Evolutionary conservation across 768 basidiomycete genomes (phyloP).

Genomic region (Agaricus bisporus): DNA sequence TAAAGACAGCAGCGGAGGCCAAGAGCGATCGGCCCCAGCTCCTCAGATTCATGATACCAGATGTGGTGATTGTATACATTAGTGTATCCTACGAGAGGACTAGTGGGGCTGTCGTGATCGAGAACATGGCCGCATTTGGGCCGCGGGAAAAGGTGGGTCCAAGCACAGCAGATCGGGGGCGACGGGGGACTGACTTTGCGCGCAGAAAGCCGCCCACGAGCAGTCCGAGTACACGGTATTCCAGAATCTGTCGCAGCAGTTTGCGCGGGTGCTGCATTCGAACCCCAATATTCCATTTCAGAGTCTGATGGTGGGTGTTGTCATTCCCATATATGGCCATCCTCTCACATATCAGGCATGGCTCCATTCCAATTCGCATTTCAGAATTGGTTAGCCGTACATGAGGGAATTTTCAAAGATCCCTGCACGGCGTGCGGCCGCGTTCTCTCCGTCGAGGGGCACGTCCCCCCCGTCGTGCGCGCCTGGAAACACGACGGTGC

Average conservation of each 20-base stretch:
- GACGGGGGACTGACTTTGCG: not conserved
- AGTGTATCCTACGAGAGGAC: slow-evolving; percentile 22
- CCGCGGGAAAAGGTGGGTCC: slow-evolving; percentile 60
- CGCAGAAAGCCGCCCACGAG: slow-evolving; percentile 60
- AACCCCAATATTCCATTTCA: slow-evolving; percentile 9
- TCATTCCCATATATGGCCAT: not conserved
- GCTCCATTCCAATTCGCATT: not conserved
- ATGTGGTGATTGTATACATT: slow-evolving; percentile 67
- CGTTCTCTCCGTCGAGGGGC: slow-evolving; percentile 63
- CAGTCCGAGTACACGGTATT: slow-evolving; percentile 64
- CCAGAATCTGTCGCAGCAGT: slow-evolving; percentile 60
- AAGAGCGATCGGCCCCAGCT: slow-evolving; percentile 28
- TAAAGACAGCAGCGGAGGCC: slow-evolving; percentile 21
- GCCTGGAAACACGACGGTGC: slow-evolving; percentile 36
- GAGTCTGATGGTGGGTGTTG: slow-evolving; percentile 5
- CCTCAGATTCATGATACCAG: slow-evolving; percentile 55
- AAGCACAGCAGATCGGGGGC: not conserved
- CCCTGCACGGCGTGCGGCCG: slow-evolving; percentile 57
- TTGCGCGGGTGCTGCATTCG: slow-evolving; percentile 52
- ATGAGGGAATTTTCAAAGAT: slow-evolving; percentile 56
- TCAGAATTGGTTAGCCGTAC: slow-evolving; percentile 49
- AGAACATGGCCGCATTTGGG: slow-evolving; percentile 65
- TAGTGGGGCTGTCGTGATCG: slow-evolving; percentile 39
- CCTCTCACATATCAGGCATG: not conserved
- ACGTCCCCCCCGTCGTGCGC: slow-evolving; percentile 67